Percentiles rank a stretch among this genome's conserved stretches.
Evolutionary conservation across 2,329 filamentous ascomycete genomes (phyloP).

Genomic region (Clonostachys chloroleuca): DNA sequence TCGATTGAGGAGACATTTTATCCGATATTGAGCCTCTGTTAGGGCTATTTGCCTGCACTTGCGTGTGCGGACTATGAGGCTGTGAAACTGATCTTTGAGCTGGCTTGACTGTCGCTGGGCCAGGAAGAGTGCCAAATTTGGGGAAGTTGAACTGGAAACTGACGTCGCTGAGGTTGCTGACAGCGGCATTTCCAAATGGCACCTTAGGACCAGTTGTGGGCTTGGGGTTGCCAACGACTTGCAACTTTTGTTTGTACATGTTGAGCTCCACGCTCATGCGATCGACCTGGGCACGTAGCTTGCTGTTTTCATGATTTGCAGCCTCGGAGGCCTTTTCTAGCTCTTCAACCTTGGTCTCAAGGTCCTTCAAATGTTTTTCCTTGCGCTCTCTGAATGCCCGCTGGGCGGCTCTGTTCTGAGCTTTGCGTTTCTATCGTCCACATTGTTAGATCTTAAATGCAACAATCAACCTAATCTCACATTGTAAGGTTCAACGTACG

Average conservation of each 20-base stretch:
- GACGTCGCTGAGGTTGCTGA: constrained; percentile 63
- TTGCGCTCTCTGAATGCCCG: constrained; percentile 92
- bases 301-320: constrained; percentile 79
- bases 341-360: constrained; percentile 74
- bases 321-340: constrained; percentile 79
- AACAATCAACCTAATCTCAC: neutral
- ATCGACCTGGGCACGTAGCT: constrained; percentile 83
- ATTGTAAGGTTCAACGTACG: constrained; percentile 52
- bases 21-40: constrained; percentile 16
- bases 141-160: constrained; percentile 97
- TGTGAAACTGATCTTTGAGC: constrained; percentile 17
- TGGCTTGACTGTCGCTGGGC: constrained; percentile 10
- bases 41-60: constrained; percentile 14
- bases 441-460: neutral
- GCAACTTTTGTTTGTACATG: constrained; percentile 86
- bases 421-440: constrained; percentile 75
- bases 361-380: constrained; percentile 82
- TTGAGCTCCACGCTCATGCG: constrained; percentile 79
- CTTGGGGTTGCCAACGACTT: constrained; percentile 41
- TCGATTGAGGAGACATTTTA: neutral
- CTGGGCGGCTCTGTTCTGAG: constrained; percentile 89
- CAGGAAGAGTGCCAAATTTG: constrained; percentile 75
- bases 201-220: constrained; percentile 31
- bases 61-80: constrained; percentile 20
- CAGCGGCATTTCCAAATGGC: constrained; percentile 36